Conservation (phyloP, 257 asterid genomes). For the Perilla frutescens region DNA sequence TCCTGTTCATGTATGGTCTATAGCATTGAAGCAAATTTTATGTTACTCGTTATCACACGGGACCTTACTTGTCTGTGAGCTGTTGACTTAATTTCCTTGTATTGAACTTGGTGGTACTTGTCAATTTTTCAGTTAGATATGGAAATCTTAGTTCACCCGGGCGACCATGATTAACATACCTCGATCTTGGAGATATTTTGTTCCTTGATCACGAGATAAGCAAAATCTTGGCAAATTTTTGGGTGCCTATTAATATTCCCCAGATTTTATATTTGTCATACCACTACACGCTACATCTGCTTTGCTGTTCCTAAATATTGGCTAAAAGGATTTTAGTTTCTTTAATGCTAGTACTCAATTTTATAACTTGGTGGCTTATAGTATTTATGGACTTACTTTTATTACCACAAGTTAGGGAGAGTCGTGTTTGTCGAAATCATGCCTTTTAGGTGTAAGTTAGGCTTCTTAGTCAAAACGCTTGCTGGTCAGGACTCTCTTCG, state of each 20-base stretch:
- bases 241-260: neutral
- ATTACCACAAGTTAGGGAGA: neutral
- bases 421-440: neutral
- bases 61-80: neutral
- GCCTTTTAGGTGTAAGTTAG: neutral
- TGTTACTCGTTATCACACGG: neutral
- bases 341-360: neutral
- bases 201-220: slow-evolving; percentile 12
- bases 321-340: slow-evolving; percentile 1
- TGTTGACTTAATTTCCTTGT: neutral
- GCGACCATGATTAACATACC: neutral
- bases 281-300: neutral
- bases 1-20: neutral
- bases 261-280: neutral
- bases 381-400: neutral
- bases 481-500: neutral
- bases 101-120: neutral
- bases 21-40: neutral
- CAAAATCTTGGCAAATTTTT: neutral
- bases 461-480: slow-evolving; percentile 6
- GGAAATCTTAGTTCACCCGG: neutral
- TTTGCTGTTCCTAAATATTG: slow-evolving; percentile 9
- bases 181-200: neutral
- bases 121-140: neutral
- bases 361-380: neutral